Base-by-base conservation (phyloP, 2,329 filamentous ascomycete genomes). In the Talaromyces sp. region DNA sequence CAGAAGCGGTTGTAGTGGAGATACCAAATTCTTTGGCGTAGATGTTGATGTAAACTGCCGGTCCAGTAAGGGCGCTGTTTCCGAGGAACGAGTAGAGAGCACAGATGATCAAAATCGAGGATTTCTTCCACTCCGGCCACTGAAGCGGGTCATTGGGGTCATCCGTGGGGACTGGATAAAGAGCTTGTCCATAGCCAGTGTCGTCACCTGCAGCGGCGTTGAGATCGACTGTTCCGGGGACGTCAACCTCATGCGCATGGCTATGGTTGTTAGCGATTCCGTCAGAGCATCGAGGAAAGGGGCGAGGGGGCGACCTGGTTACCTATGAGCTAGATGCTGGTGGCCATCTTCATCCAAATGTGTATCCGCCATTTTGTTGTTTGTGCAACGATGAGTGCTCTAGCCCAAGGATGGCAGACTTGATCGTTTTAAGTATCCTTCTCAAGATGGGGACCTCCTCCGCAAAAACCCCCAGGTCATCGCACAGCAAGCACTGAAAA, bases 111-210 rank as follows among this genome's bases (percentile, higher is more conserved):
- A 88, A 76, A 56, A 88, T 87, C 70, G 81, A 77, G 1, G 78
- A 82, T 73, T 88, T 88, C 76, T 86, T 87, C 69, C 75, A 79
- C 33, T 74, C 77, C 1, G 83, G 72, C 86, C 85, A 88, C 78
- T 85, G 82, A 10, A 87, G 77, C 8, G 85, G 85, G 71, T 88
- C 85, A 66, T 88, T 88, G 1, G 85, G 85, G 68, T 87, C 85
- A 63, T 86, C 82, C 1, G 85, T 83, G 1, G 86, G 85, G 0
- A 87, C 85, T 1, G 86, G 85, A 68, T 83, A 88, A 3, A 88
- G 77, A 2, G 86, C 85, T 71, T 87, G 85, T 24, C 86, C 86
- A 65, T 85, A 85, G 0, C 78, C 84, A 0, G 84, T 85, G 68
- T 87, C 85, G 69, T 87, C 85, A 54, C 84, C 85, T 75, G 87